Percentiles rank a stretch among this genome's conserved stretches.
Evolutionary conservation across 2,329 filamentous ascomycete genomes (phyloP).

Genomic region (Epichloe scottii): DNA sequence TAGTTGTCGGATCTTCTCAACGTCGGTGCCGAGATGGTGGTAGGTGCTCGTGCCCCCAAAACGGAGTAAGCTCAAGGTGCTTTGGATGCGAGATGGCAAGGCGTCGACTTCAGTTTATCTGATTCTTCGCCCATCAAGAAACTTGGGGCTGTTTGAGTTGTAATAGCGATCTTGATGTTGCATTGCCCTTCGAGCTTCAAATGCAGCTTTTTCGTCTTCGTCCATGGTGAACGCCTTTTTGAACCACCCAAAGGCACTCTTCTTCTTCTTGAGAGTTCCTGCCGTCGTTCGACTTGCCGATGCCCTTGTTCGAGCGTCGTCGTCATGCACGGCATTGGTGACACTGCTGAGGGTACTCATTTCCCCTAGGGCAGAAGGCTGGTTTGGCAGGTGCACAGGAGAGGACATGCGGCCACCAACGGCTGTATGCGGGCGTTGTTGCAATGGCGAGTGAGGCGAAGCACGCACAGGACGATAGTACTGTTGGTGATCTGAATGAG

Average conservation of each 20-base stretch:
- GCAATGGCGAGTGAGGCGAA: conserved; percentile 50
- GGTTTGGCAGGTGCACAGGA: conserved; percentile 31
- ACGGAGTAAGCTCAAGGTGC: too few relatives aligned
- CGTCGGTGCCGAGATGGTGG: not conserved
- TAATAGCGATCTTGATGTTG: conserved; percentile 36
- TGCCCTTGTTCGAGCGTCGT: conserved; percentile 16
- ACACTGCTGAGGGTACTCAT: conserved; percentile 47
- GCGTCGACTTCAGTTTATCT: conserved; percentile 6
- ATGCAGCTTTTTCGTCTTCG: conserved; percentile 48
- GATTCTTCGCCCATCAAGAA: conserved; percentile 42
- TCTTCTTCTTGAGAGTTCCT: conserved; percentile 49
- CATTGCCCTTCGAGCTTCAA: conserved; percentile 41
- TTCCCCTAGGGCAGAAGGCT: conserved; percentile 38
- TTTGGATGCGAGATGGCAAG: too few relatives aligned
- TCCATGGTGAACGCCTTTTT: conserved; percentile 56
- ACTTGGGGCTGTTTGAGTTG: conserved; percentile 37
- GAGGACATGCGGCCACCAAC: conserved; percentile 22
- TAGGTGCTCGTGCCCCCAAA: too few relatives aligned
- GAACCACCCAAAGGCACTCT: conserved; percentile 54
- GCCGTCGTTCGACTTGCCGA: conserved; percentile 18
- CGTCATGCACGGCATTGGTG: conserved; percentile 32
- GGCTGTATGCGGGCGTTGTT: conserved; percentile 45
- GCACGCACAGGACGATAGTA: conserved; percentile 50
- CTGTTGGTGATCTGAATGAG: conserved; percentile 30
- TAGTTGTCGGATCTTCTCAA: not conserved